Conservation (phyloP, 495 filamentous ascomycete species). For the Oidiodendron maius region DNA sequence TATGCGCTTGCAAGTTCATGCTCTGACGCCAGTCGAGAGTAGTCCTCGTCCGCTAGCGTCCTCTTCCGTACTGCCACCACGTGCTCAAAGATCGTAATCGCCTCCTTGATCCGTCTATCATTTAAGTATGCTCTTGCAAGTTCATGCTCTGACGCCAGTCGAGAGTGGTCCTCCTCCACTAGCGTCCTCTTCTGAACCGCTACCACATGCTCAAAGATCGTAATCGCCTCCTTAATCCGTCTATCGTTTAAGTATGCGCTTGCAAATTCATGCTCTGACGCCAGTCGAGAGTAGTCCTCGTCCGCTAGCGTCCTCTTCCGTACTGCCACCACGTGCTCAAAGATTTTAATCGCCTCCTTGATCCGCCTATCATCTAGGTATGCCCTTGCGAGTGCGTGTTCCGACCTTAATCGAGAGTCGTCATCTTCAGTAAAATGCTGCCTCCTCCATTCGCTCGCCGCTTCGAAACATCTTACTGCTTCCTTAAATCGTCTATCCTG, state of each 20-base stretch:
- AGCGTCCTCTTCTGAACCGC: constrained; percentile 12
- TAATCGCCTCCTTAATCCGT: constrained; percentile 17
- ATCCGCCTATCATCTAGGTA: constrained; percentile 24
- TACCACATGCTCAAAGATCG: constrained; percentile 9
- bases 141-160: constrained; percentile 7
- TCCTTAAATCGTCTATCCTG: constrained; percentile 25
- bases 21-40: constrained; percentile 5
- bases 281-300: constrained; percentile 7
- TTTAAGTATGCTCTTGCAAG: constrained; percentile 10
- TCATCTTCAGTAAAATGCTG: constrained; percentile 17
- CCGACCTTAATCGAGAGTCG: constrained; percentile 2
- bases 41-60: constrained; percentile 7
- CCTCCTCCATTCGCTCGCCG: constrained; percentile 19
- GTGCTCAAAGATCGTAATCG: constrained; percentile 10
- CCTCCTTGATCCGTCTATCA: constrained; percentile 6
- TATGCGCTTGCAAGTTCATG: constrained; percentile 23
- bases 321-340: constrained; percentile 10
- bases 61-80: constrained; percentile 7
- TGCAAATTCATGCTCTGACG: constrained; percentile 11
- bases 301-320: constrained; percentile 13
- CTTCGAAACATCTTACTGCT: constrained; percentile 21
- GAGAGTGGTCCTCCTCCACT: constrained; percentile 3
- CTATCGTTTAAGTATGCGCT: constrained; percentile 22
- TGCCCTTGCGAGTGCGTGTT: constrained; percentile 17
- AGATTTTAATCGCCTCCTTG: constrained; percentile 9